phyloP scores from a whole-genome alignment of 306 rosid genomes.

The Crataegus laevigata region DNA sequence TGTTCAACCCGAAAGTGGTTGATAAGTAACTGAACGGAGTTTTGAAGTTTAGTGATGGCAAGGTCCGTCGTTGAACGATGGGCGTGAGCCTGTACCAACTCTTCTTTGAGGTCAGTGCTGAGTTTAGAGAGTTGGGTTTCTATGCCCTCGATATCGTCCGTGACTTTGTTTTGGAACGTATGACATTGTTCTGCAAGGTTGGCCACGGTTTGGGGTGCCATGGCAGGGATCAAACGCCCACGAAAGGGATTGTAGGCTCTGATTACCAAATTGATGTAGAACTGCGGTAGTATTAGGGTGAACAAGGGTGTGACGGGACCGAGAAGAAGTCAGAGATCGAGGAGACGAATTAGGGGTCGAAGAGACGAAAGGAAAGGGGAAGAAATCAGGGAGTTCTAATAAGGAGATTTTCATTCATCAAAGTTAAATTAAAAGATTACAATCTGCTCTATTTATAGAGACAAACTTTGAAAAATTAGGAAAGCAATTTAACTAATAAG shows the following conservation, averaged over 20 bases:
- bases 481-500: too few species aligned
- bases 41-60: neutral
- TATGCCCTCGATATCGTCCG: neutral
- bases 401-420: too few species aligned
- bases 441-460: too few species aligned
- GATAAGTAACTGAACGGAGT: neutral
- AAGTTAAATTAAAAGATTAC: too few species aligned
- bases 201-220: neutral
- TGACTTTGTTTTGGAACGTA: neutral
- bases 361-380: too few species aligned
- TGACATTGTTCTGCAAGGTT: neutral
- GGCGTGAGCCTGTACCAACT: neutral
- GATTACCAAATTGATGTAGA: too few species aligned
- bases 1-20: neutral
- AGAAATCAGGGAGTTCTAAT: too few species aligned
- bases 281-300: too few species aligned
- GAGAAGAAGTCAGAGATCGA: too few species aligned
- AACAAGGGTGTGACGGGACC: too few species aligned
- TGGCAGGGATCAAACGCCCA: neutral
- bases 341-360: too few species aligned
- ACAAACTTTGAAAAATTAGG: too few species aligned
- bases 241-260: neutral
- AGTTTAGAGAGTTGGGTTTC: neutral
- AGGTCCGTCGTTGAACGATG: neutral
- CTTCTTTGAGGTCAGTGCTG: neutral